These are phyloP conservation scores for Hypoxylon sp. DNA, from an alignment of 2,329 filamentous ascomycete species.

Conservation along the genomic window DNA sequence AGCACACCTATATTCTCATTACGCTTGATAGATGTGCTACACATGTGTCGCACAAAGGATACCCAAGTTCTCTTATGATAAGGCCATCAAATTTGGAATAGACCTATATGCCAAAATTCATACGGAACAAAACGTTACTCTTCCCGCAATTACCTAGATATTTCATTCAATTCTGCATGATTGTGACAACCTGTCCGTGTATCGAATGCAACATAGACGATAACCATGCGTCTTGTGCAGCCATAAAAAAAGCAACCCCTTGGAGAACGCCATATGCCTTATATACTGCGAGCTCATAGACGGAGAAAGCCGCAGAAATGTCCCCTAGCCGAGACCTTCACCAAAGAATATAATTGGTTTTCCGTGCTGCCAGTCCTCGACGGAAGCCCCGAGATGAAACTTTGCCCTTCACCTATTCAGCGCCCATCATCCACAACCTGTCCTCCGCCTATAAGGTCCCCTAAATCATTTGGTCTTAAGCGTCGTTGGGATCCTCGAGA, in stretches of 20 bases:
- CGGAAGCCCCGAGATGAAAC: background rate
- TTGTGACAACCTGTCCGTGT: constrained; percentile 21
- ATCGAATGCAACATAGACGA: constrained; percentile 38
- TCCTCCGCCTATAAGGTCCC: constrained; percentile 7
- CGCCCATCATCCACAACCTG: background rate
- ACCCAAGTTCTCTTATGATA: constrained; percentile 40
- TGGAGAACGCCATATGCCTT: constrained; percentile 39
- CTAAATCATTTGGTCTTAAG: constrained; percentile 54
- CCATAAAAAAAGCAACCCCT: constrained; percentile 30
- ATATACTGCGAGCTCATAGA: constrained; percentile 33
- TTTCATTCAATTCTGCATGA: constrained; percentile 18
- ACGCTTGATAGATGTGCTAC: constrained; percentile 16
- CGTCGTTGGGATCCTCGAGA: constrained; percentile 67
- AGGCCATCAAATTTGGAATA: constrained; percentile 23
- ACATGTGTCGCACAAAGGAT: constrained; percentile 43
- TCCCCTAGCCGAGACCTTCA: constrained; percentile 22
- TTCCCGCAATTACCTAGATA: constrained; percentile 26
- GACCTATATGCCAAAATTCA: constrained; percentile 21
- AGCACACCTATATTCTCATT: constrained; percentile 8
- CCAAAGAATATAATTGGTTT: constrained; percentile 16
- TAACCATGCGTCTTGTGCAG: constrained; percentile 36
- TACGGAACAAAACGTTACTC: constrained; percentile 20
- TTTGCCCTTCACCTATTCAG: background rate
- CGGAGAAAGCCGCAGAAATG: constrained; percentile 16
- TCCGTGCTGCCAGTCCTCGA: constrained; percentile 2